Conservation (phyloP, 768 basidiomycete species). For the Boletus speciosus region DNA sequence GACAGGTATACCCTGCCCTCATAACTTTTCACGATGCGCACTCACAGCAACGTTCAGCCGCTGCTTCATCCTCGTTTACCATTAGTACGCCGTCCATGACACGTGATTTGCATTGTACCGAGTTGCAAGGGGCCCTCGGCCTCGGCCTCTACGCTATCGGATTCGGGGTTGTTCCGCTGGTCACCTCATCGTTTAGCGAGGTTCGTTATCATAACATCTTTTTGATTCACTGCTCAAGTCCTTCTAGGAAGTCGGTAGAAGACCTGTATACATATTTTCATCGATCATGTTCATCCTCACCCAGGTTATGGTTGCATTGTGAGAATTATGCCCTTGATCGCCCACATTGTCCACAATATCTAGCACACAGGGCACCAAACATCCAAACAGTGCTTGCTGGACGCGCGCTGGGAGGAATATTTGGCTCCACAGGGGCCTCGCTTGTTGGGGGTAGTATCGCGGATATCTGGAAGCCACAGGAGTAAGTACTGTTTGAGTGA, state of each 20-base stretch:
- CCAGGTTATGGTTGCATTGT: slow-evolving; percentile 41
- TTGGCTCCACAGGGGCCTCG: slow-evolving; percentile 60
- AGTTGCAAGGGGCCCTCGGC: slow-evolving; percentile 44
- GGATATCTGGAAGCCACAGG: slow-evolving; percentile 62
- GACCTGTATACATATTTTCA: slow-evolving; percentile 56
- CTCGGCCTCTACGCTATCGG: slow-evolving; percentile 54
- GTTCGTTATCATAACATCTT: slow-evolving; percentile 1
- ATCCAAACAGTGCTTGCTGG: slow-evolving; percentile 56
- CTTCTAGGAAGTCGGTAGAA: slow-evolving; percentile 57
- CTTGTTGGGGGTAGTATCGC: slow-evolving; percentile 69
- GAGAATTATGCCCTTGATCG: slow-evolving; percentile 1
- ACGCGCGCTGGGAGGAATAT: slow-evolving; percentile 58
- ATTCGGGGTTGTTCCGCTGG: slow-evolving; percentile 57
- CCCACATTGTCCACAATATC: not conserved
- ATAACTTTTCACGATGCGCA: not conserved
- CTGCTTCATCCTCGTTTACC: slow-evolving; percentile 48
- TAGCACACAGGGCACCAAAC: slow-evolving; percentile 33
- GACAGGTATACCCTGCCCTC: slow-evolving; percentile 7
- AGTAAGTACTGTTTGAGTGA: slow-evolving; percentile 39
- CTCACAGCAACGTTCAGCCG: slow-evolving; percentile 35
- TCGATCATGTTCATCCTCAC: slow-evolving; percentile 47
- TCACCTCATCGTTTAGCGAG: slow-evolving; percentile 67
- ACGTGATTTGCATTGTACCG: slow-evolving; percentile 39
- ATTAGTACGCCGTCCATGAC: slow-evolving; percentile 57
- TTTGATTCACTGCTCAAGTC: not conserved